Conservation (phyloP, 2,329 filamentous ascomycete species). For the Westerdykella aurantiaca region DNA sequence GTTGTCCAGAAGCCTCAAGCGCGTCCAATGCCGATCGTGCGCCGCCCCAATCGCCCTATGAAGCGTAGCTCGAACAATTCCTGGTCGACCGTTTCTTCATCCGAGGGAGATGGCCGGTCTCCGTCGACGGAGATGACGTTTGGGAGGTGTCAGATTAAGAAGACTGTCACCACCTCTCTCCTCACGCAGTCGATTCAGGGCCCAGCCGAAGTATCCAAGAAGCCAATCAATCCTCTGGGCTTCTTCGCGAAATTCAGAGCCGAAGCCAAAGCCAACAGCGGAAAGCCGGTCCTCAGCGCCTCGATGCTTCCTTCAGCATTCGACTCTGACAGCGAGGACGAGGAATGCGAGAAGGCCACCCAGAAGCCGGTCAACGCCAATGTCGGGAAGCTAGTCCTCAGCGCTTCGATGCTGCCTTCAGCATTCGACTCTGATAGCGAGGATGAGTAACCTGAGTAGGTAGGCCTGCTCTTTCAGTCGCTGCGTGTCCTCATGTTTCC, state of each 20-base stretch:
- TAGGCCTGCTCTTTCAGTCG: no score
- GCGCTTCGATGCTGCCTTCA: conserved; percentile 9
- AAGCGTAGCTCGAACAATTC: neutral
- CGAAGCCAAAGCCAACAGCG: conserved; percentile 5
- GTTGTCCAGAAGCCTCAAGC: neutral
- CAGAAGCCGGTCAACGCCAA: neutral
- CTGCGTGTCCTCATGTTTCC: no score
- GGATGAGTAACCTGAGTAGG: conserved; percentile 6
- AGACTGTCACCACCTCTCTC: conserved; percentile 14
- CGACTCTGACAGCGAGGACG: conserved; percentile 18
- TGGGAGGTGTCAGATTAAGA: conserved; percentile 10
- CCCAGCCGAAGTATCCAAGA: neutral
- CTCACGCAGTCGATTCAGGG: conserved; percentile 12
- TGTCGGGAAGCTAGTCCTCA: no score
- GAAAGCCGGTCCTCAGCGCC: conserved; percentile 7
- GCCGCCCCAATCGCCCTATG: neutral
- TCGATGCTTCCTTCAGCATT: conserved; percentile 17
- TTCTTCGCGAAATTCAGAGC: neutral
- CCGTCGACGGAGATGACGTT: conserved; percentile 11
- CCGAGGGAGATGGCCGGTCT: neutral
- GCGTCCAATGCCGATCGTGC: neutral
- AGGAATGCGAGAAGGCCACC: conserved; percentile 1
- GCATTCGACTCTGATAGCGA: conserved; percentile 20
- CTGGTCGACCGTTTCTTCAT: conserved; percentile 1
- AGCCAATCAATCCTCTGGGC: neutral